Conservation (phyloP, 257 asterid genomes). For the Forsythia viridissima region DNA sequence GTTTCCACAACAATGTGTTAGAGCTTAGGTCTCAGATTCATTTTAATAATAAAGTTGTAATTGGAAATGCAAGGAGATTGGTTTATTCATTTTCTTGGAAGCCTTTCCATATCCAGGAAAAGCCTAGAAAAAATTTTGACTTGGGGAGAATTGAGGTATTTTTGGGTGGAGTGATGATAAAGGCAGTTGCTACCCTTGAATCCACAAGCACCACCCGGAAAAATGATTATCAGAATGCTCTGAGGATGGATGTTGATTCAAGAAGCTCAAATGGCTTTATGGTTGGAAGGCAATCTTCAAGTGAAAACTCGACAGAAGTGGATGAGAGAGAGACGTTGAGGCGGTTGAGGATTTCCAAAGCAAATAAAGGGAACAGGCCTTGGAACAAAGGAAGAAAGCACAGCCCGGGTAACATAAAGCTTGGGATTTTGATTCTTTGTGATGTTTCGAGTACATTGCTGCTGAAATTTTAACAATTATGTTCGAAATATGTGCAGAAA, state of each 20-base stretch:
- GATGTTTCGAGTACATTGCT: neutral
- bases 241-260: constrained; percentile 46
- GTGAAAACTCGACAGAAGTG: constrained; percentile 50
- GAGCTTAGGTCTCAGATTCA: constrained; percentile 48
- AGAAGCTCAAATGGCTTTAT: constrained; percentile 30
- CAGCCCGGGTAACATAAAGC: constrained; percentile 62
- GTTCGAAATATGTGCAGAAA: constrained; percentile 58
- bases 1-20: constrained; percentile 51
- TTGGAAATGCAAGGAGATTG: constrained; percentile 49
- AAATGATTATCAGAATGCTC: constrained; percentile 35
- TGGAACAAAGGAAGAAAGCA: constrained; percentile 98
- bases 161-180: constrained; percentile 52
- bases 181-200: constrained; percentile 76
- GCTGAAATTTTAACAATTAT: constrained; percentile 6
- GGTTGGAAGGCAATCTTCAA: constrained; percentile 37
- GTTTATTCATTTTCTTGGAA: constrained; percentile 44
- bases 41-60: constrained; percentile 31
- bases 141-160: constrained; percentile 38
- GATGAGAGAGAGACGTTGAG: constrained; percentile 78
- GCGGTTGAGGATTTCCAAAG: constrained; percentile 90
- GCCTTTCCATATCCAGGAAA: constrained; percentile 32
- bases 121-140: constrained; percentile 29
- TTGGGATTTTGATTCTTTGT: neutral
- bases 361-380: constrained; percentile 90
- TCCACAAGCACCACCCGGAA: constrained; percentile 29